Evolutionary conservation across 257 asterid genomes (phyloP), one percentile per base, ranked within the genome.

Genomic region (Capsicum pubescens): DNA sequence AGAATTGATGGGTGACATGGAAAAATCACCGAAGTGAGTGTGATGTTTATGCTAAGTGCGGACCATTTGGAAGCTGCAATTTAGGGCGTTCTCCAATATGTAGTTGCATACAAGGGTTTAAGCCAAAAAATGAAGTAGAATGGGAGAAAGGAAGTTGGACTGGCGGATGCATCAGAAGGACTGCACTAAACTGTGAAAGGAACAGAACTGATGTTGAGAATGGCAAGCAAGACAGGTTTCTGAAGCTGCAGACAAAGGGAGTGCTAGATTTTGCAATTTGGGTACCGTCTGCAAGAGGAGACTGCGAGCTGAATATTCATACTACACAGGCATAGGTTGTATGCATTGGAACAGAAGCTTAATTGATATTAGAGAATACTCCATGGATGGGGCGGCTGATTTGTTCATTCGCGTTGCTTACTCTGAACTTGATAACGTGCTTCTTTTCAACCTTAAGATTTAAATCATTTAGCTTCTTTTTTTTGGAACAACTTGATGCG

Each of bases 121-220:
- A 84, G 72, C 93, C 93, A 3, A 80, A 6, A 52, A 70, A 89
- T 82, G 7, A n/a, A 35, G 70, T 15, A 60, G 92, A 88, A 83
- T 92, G 96, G 97, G 79, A 15, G 13, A 82, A 88, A 2, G 93
- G 91, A 39, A 90, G 93, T 61, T 88, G 92, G 96, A 85, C 88
- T 5, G 35, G 87, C 32, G 97, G 97, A 56, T 94, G 98, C 77
- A 58, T 57, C 32, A 91, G 95, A 79, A 84, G 83, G 82, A 79
- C 32, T 13, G 83, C 81, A 17, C 60, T 94, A 85, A 83, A 80
- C 36, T 94, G 97, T 50, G 86, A 68, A 17, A 79, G 84, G 55
- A 83, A 74, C 42, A 68, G 63, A 44, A 84, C 83, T 3, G 59
- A 71, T 2, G 59, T 42, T 42, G 77, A 12, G 56, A 86, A 74